Conservation (phyloP, 2,329 filamentous ascomycete genomes). For the Fusarium protoensiforme region DNA sequence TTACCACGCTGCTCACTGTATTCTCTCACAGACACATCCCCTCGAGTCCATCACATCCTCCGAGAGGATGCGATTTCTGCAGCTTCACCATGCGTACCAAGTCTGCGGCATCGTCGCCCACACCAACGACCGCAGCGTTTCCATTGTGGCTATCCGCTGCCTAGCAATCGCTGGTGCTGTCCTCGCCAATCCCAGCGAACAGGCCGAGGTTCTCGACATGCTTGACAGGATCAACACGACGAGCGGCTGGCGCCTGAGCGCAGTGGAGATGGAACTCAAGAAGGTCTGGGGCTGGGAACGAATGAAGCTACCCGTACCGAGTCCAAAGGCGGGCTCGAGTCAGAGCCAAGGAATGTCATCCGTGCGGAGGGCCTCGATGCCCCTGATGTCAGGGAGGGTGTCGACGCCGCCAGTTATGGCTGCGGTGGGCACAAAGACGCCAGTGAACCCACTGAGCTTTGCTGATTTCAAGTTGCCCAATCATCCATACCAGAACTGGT, state of each 20-base stretch:
- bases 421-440: slow-evolving; percentile 49
- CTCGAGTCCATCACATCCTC: slow-evolving; percentile 67
- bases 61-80: slow-evolving; percentile 76
- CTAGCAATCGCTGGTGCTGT: slow-evolving; percentile 82
- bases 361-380: slow-evolving; percentile 15
- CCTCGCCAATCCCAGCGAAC: slow-evolving; percentile 75
- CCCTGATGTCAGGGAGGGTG: slow-evolving; percentile 25
- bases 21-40: slow-evolving; percentile 85
- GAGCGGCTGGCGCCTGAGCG: slow-evolving; percentile 81
- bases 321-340: slow-evolving; percentile 11
- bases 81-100: slow-evolving; percentile 81
- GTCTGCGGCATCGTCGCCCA: slow-evolving; percentile 92
- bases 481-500: slow-evolving; percentile 85
- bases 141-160: slow-evolving; percentile 81
- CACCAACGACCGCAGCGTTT: slow-evolving; percentile 82
- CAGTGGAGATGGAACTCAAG: slow-evolving; percentile 78
- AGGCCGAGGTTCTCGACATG: slow-evolving; percentile 83
- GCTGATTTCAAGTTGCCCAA: slow-evolving; percentile 83
- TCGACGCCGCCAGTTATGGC: slow-evolving; percentile 41
- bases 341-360: slow-evolving; percentile 10
- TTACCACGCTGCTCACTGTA: slow-evolving; percentile 86
- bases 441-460: slow-evolving; percentile 76
- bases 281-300: slow-evolving; percentile 78
- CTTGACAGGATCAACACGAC: slow-evolving; percentile 79
- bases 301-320: slow-evolving; percentile 14